Evolutionary conservation across 805 yeast species (phyloP).

Genomic region (Candida nemodendra): DNA sequence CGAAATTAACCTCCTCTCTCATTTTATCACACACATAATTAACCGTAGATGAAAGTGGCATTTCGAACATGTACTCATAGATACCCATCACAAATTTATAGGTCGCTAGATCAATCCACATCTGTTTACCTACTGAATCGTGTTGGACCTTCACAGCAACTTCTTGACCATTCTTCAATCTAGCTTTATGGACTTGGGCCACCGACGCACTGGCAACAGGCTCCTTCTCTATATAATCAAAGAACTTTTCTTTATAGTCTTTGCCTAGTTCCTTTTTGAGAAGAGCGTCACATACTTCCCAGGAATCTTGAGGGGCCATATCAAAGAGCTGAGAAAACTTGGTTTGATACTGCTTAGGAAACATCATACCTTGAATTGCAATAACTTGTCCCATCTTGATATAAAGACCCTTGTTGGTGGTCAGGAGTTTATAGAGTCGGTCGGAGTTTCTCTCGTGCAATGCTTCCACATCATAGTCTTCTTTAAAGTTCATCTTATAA

Average conservation of each 20-base stretch:
- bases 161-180: constrained; percentile 41
- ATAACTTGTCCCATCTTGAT: constrained; percentile 78
- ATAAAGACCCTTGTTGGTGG: constrained; percentile 57
- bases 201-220: constrained; percentile 77
- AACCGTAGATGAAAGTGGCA: constrained; percentile 60
- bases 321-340: constrained; percentile 61
- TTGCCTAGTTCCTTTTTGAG: constrained; percentile 42
- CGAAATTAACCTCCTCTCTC: constrained; percentile 61
- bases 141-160: constrained; percentile 73
- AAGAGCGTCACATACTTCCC: constrained; percentile 44
- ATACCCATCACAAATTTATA: constrained; percentile 51
- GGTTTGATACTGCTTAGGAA: constrained; percentile 63
- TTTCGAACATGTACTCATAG: constrained; percentile 57
- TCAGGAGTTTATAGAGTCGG: constrained; percentile 44
- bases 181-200: constrained; percentile 67
- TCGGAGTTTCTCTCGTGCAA: constrained; percentile 62
- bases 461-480: constrained; percentile 44
- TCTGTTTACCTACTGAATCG: constrained; percentile 57
- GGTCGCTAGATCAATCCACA: constrained; percentile 58
- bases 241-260: constrained; percentile 38
- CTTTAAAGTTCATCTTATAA: constrained; percentile 54
- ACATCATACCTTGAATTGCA: constrained; percentile 68
- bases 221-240: constrained; percentile 45
- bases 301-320: constrained; percentile 59
- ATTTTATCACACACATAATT: constrained; percentile 57